Base-by-base conservation (phyloP, 176 grass and related monocot genomes). In the Thinopyrum elongatum region DNA sequence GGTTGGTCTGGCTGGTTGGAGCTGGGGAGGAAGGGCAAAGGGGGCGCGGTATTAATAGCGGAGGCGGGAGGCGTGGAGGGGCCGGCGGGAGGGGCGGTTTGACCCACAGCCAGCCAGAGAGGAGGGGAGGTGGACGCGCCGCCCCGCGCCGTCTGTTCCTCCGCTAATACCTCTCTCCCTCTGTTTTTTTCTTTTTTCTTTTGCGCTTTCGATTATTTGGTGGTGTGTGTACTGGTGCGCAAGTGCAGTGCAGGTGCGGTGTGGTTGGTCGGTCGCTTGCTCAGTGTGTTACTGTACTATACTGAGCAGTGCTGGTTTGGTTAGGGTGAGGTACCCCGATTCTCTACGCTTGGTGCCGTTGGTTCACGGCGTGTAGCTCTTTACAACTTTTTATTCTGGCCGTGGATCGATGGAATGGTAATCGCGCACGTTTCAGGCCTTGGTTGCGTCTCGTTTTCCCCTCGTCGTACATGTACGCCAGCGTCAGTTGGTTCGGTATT, bases 61-160 rank as follows among this genome's bases (percentile, higher is more conserved):
- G 81, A 70, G 60, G 86, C 87, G 91, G 77, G 85, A 90, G 91
- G 82, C 80, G 70, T 27, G 85, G 88, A 85, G 85, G 83, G 79
- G 81, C 31, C 83, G 70, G 57, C 88, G 89, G 88, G 75, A 80
- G 86, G 35, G 65, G 75, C 58, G 81, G 67, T 89, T 92, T 92
- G 90, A 92, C 82, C 85, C 70, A 86, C 77, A 28, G 60, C 63
- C 27, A 29, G 59, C 31, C 29, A n/a, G 23, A n/a, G 23, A 13
- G 11, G 39, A 65, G 26, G 34, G 63, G 72, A n/a, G 17, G 57
- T n/a, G 44, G 46, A 64, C 68, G 75, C 68, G 82, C 76, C 85
- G 81, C 76, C 63, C 76, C 53, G 70, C 81, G 72, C 65, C 70
- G 91, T 84, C 57, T 79, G 29, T 77, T 78, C 79, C 36, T 36